These are phyloP conservation scores for Gaultheria prostrata DNA, from an alignment of 148 eudicot genomes.

Conservation along the genomic window DNA sequence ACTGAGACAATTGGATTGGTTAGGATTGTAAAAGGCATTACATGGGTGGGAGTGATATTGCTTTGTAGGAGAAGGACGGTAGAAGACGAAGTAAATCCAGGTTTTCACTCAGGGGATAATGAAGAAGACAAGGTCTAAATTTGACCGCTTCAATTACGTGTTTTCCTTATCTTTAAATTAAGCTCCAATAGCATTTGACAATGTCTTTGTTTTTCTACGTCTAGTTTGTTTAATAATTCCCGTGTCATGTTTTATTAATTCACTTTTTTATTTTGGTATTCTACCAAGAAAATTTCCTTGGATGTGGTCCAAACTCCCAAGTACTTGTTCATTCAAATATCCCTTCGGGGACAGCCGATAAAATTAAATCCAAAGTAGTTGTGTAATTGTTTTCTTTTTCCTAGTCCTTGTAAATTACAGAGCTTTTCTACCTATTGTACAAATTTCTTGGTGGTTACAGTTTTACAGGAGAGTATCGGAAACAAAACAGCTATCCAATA, in stretches of 20 bases:
- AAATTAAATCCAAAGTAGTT: too few species aligned
- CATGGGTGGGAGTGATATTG: constrained; percentile 41
- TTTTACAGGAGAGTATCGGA: not conserved
- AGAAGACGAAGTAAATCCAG: constrained; percentile 12
- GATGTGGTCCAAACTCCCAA: not conserved
- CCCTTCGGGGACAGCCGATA: too few species aligned
- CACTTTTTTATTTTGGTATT: not conserved
- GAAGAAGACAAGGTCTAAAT: constrained; percentile 35
- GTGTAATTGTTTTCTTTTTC: not conserved
- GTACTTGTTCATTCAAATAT: too few species aligned
- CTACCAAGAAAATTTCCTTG: not conserved
- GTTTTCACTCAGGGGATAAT: not conserved
- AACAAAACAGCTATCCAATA: not conserved
- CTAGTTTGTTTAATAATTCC: not conserved
- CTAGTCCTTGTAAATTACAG: not conserved
- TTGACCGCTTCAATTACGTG: not conserved
- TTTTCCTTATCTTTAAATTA: not conserved
- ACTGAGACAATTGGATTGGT: constrained; percentile 63
- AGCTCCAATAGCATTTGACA: too few species aligned
- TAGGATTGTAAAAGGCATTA: constrained; percentile 44
- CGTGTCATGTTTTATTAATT: not conserved
- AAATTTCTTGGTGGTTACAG: not conserved
- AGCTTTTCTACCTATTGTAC: not conserved
- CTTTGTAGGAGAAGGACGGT: constrained; percentile 23
- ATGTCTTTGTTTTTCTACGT: not conserved